Conservation (phyloP, 2,329 filamentous ascomycete genomes). For the Paecilomyces sp. region DNA sequence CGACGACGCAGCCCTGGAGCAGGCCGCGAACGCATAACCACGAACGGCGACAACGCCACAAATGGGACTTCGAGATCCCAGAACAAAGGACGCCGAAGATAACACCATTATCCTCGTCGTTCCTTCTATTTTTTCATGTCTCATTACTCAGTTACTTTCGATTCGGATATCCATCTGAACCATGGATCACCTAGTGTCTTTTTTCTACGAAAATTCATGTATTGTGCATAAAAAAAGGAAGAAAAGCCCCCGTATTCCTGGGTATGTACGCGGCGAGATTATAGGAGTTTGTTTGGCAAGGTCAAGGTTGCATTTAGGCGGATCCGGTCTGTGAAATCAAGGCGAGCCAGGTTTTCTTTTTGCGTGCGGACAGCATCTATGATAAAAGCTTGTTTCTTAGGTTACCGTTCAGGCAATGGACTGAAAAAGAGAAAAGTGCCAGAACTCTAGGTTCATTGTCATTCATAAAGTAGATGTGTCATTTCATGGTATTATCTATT, state of each 20-base stretch:
- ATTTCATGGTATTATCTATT: not conserved
- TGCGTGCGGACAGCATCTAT: not conserved
- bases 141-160: not conserved
- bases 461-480: not conserved
- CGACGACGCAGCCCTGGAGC: conserved; percentile 75
- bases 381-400: not conserved
- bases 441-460: not conserved
- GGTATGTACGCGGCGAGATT: not conserved
- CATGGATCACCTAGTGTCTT: not conserved
- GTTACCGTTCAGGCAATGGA: not conserved
- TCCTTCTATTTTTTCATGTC: not conserved
- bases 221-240: not conserved
- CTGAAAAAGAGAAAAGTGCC: not conserved
- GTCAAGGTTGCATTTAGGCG: not conserved
- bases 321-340: not conserved
- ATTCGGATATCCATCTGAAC: not conserved
- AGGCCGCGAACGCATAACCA: conserved; percentile 58
- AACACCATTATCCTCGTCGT: conserved; percentile 1
- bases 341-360: not conserved
- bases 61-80: conserved; percentile 14
- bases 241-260: not conserved
- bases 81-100: conserved; percentile 25
- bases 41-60: conserved; percentile 18
- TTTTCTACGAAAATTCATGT: not conserved
- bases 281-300: not conserved